These are phyloP conservation scores for Senna siamea DNA, from an alignment of 306 rosid genomes.

Conservation along the genomic window DNA sequence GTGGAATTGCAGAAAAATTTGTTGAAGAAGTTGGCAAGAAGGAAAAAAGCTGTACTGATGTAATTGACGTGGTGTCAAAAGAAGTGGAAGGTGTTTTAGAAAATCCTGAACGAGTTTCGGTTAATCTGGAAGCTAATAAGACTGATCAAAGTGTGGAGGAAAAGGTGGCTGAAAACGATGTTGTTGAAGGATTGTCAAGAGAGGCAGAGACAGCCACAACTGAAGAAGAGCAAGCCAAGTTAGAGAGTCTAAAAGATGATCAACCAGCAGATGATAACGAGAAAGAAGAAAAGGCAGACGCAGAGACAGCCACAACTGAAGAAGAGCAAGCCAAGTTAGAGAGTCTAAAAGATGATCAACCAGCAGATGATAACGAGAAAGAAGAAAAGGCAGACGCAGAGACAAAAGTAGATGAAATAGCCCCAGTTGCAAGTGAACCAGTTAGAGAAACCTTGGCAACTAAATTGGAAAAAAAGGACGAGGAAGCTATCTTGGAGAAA, in stretches of 20 bases:
- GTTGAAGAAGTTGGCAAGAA: slow-evolving; percentile 25
- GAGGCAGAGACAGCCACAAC: too few species aligned
- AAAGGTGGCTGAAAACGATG: slow-evolving; percentile 34
- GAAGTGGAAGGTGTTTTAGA: not conserved
- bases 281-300: slow-evolving; percentile 25
- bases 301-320: too few species aligned
- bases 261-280: slow-evolving; percentile 27
- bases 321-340: slow-evolving; percentile 26
- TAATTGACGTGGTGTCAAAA: slow-evolving; percentile 29
- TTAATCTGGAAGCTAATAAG: slow-evolving; percentile 24
- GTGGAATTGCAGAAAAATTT: slow-evolving; percentile 9
- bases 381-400: slow-evolving; percentile 26
- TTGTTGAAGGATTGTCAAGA: slow-evolving; percentile 33
- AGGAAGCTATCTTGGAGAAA: slow-evolving; percentile 33
- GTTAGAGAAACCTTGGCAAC: slow-evolving; percentile 35
- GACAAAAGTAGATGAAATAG: slow-evolving; percentile 38
- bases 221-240: slow-evolving; percentile 25
- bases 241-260: slow-evolving; percentile 35
- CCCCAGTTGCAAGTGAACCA: slow-evolving; percentile 12
- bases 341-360: slow-evolving; percentile 33
- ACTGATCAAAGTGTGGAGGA: slow-evolving; percentile 17
- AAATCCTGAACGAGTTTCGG: too few species aligned
- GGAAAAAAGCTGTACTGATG: slow-evolving; percentile 27
- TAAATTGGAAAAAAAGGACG: slow-evolving; percentile 38
- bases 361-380: slow-evolving; percentile 31